phyloP scores from a whole-genome alignment of 2,329 filamentous ascomycete genomes.

The Cladosporium velox region DNA sequence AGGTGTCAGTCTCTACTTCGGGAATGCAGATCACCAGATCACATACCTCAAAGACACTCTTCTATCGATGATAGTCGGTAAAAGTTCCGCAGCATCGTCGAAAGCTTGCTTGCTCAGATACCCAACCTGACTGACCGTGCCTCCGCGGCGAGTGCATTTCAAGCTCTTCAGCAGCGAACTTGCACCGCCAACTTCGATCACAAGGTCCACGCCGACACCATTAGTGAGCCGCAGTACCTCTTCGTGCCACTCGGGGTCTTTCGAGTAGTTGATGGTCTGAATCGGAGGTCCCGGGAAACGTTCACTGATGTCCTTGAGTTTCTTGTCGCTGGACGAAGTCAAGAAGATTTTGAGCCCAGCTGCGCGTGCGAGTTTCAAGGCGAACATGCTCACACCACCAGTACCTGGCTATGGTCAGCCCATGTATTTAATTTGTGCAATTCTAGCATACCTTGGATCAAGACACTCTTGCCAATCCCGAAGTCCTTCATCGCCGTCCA shows the following conservation, averaged over 20 bases:
- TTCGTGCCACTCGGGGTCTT: constrained; percentile 57
- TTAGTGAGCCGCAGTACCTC: constrained; percentile 51
- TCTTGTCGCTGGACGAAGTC: constrained; percentile 55
- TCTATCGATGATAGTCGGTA: constrained; percentile 21
- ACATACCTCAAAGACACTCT: constrained; percentile 22
- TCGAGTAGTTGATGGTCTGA: constrained; percentile 61
- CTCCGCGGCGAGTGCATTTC: constrained; percentile 33
- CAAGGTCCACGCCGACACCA: constrained; percentile 44
- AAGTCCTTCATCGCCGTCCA: constrained; percentile 37
- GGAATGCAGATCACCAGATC: background rate
- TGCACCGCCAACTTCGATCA: constrained; percentile 51
- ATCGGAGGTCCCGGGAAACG: constrained; percentile 50
- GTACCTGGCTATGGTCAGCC: constrained; percentile 8
- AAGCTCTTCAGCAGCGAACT: constrained; percentile 44
- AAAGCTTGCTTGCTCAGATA: constrained; percentile 41
- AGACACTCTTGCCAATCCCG: constrained; percentile 30
- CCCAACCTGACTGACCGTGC: constrained; percentile 22
- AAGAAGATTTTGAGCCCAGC: constrained; percentile 41
- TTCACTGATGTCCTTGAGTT: constrained; percentile 53
- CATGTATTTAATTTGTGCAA: constrained; percentile 26
- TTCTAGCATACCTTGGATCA: constrained; percentile 43
- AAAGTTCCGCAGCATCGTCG: constrained; percentile 11
- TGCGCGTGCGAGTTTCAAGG: constrained; percentile 33
- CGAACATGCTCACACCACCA: constrained; percentile 33
- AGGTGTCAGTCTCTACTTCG: background rate